Evolutionary conservation across 164 flowering plant genomes (phyloP).

Genomic region (Sedum album): DNA sequence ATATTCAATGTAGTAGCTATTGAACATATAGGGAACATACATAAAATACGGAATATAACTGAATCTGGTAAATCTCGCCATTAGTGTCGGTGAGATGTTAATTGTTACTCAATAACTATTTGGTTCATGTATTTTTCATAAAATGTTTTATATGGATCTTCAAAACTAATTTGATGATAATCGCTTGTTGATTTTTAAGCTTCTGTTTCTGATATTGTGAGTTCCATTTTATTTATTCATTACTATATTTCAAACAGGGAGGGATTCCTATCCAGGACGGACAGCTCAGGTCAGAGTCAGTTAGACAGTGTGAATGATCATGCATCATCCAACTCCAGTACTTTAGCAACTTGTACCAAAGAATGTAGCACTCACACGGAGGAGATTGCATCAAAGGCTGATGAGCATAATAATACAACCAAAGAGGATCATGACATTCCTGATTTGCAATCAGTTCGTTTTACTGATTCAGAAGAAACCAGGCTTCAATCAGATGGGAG

Average conservation of each 20-base stretch:
- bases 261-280: conserved; percentile 44
- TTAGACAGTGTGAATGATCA: conserved; percentile 18
- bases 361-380: conserved; percentile 12
- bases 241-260: conserved; percentile 28
- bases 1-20: not conserved
- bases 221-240: not conserved
- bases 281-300: conserved; percentile 22
- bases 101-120: not conserved
- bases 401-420: not conserved
- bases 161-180: no score
- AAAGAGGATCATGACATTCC: not conserved
- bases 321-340: conserved; percentile 24
- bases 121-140: not conserved
- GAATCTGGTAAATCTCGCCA: not conserved
- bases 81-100: not conserved
- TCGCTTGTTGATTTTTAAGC: no score
- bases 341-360: conserved; percentile 15
- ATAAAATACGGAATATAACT: not conserved
- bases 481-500: not conserved
- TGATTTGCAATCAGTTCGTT: not conserved
- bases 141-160: not conserved
- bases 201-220: no score
- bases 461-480: not conserved
- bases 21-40: not conserved
- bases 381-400: not conserved